Percentiles rank a stretch among this genome's conserved stretches.
Evolutionary conservation across 257 asterid genomes (phyloP).

Genomic region (Salvia splendens): DNA sequence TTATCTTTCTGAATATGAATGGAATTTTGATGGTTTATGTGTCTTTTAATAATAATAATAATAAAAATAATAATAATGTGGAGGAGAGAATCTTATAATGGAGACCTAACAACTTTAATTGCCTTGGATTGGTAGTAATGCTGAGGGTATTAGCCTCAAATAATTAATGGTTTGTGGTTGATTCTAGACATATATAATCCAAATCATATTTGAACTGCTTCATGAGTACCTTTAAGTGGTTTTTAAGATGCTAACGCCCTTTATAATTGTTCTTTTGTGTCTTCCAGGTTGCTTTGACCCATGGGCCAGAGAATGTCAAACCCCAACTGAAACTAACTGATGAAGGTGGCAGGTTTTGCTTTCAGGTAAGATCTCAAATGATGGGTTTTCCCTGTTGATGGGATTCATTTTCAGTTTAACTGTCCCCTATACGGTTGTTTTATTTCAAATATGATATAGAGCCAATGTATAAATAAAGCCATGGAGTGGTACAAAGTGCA

Average conservation of each 20-base stretch:
- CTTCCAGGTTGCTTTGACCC: constrained; percentile 89
- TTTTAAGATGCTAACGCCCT: constrained; percentile 19
- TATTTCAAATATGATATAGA: constrained; percentile 9
- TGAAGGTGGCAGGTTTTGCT: constrained; percentile 78
- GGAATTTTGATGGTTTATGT: constrained; percentile 19
- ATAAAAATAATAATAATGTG: not conserved
- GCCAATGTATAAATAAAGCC: constrained; percentile 22
- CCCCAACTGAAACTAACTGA: constrained; percentile 83
- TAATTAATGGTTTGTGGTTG: constrained; percentile 26
- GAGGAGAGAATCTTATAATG: constrained; percentile 20
- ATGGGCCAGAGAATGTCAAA: constrained; percentile 88
- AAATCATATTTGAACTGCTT: constrained; percentile 8
- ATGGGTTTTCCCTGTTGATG: constrained; percentile 26
- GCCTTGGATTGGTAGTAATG: constrained; percentile 12
- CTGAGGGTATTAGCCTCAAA: constrained; percentile 21
- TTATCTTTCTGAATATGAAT: constrained; percentile 13
- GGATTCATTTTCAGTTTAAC: constrained; percentile 11
- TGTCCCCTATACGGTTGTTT: not conserved
- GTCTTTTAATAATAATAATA: not conserved
- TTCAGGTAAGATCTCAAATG: constrained; percentile 58
- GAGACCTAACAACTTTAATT: constrained; percentile 8
- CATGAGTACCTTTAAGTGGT: constrained; percentile 6
- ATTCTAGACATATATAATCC: constrained; percentile 19
- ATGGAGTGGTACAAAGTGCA: constrained; percentile 20
- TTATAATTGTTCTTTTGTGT: constrained; percentile 8